Base-by-base conservation (phyloP, 768 basidiomycete species). In the Naematelia aurantialba region DNA sequence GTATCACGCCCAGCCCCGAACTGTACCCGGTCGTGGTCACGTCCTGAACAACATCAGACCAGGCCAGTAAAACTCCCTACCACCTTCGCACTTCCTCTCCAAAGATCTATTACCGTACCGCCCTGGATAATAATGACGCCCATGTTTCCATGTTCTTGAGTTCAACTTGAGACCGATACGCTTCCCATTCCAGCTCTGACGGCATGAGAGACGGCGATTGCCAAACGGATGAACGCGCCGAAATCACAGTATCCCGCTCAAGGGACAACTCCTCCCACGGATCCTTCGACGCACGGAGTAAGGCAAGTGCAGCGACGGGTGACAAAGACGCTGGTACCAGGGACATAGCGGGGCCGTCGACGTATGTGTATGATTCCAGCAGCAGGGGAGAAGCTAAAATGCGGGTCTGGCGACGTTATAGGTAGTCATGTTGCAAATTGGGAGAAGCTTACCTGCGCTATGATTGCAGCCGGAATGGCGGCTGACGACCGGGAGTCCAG, bases 401-500 rank as follows among this genome's bases (percentile, higher is more conserved):
- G 17, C 34, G 34, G 8, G 34, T 39, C 34, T 39, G 34, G 34
- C 17, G 34, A 39, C 8, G 34, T 39, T 8, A 39, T 8, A 39
- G 34, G n/a, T n/a, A n/a, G n/a, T n/a, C n/a, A 39, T 39, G 34
- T 39, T 39, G 17, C 17, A 39, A 34, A 39, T 17, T 39, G 17
- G 17, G 34, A 39, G 34, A 19, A 11, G 25, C 52, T 54, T 22
- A 54, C 52, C 30, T 30, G n/a, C 1, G 3, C 21, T 21, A 54
- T 39, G 52, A 54, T 45, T 13, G 30, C 52, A 21, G 52, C 30
- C 39, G 52, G 31, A 11, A 54, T 45, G n/a, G 52, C 52, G 11
- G 52, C 52, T 26, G 30, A 39, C 17, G 52, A 26, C 2, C 52
- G 30, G 34, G 27, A 44, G 17, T 34, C 34, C 13, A 39, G 13